Evolutionary conservation across 768 basidiomycete genomes (phyloP).

Genomic region (Symmetrospora coprosmae): DNA sequence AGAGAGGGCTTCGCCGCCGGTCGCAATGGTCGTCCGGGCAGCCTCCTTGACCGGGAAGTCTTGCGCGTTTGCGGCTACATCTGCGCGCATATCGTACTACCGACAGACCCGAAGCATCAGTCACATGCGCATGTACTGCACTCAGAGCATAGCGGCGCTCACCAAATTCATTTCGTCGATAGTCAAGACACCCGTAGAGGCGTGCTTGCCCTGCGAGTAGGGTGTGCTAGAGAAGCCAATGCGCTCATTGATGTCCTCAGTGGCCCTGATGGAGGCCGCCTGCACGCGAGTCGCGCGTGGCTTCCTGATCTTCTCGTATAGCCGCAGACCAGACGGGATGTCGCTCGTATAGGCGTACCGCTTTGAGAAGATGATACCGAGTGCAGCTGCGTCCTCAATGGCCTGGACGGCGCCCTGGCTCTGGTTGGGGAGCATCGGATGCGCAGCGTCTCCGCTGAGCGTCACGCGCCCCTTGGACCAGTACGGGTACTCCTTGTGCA

Average conservation of each 20-base stretch:
- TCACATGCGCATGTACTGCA: too few species aligned
- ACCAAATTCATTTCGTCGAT: constrained; percentile 20
- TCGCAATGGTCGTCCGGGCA: too few species aligned
- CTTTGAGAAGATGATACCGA: constrained; percentile 48
- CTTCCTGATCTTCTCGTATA: constrained; percentile 30
- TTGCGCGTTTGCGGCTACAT: constrained; percentile 1
- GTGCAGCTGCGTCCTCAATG: constrained; percentile 51
- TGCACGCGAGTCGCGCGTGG: constrained; percentile 30
- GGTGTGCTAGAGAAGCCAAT: constrained; percentile 30
- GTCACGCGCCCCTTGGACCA: constrained; percentile 40
- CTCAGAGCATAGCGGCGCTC: too few species aligned
- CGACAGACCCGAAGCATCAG: too few species aligned
- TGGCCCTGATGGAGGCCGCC: constrained; percentile 23
- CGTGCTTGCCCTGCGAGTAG: constrained; percentile 17
- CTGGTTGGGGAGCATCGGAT: constrained; percentile 49
- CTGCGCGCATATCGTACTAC: constrained; percentile 4
- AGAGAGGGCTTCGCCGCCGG: too few species aligned
- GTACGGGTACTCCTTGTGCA: constrained; percentile 26
- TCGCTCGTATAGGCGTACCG: constrained; percentile 29
- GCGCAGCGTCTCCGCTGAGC: constrained; percentile 51
- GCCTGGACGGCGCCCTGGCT: constrained; percentile 45
- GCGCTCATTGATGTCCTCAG: constrained; percentile 31
- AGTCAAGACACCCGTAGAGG: constrained; percentile 10
- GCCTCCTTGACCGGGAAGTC: constrained; percentile 5
- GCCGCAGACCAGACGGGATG: constrained; percentile 24